Conservation (phyloP, 2,329 filamentous ascomycete genomes). For the Tolypocladium guangdongense region DNA sequence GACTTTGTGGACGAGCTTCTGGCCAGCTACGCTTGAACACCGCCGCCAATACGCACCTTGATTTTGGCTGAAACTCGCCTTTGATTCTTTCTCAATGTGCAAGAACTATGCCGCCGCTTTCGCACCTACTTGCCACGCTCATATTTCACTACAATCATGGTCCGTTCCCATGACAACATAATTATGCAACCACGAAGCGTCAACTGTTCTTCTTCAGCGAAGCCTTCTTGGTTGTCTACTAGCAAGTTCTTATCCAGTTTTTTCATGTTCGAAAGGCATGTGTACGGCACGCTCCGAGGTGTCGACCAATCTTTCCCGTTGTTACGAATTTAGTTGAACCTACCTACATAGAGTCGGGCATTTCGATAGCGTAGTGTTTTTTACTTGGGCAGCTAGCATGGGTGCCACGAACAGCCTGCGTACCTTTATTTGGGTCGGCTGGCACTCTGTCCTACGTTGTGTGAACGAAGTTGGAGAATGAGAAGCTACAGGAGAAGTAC, state of each 20-base stretch:
- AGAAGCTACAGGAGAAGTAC: too few relatives aligned
- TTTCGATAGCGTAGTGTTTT: too few relatives aligned
- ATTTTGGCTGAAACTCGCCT: background rate
- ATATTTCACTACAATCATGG: too few relatives aligned
- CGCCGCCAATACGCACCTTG: background rate
- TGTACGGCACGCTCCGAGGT: background rate
- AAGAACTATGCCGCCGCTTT: background rate
- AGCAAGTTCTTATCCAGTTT: background rate
- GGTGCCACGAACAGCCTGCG: background rate
- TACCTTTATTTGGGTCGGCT: background rate
- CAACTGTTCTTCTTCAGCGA: background rate
- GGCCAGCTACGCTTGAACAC: background rate
- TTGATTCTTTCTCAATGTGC: background rate
- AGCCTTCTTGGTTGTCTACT: background rate
- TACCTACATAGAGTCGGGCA: background rate
- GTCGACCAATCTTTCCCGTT: background rate
- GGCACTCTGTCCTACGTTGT: background rate
- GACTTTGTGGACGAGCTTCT: conserved; percentile 59
- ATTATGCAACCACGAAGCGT: background rate
- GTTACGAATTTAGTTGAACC: background rate
- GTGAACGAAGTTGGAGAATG: background rate
- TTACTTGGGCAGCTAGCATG: background rate
- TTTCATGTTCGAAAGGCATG: too few relatives aligned
- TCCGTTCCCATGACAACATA: background rate
- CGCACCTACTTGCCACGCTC: background rate